A percentile compares a stretch with the other conserved stretches of the same genome.
phyloP scores from a whole-genome alignment of 306 rosid genomes.

The Gynostemma pentaphyllum region DNA sequence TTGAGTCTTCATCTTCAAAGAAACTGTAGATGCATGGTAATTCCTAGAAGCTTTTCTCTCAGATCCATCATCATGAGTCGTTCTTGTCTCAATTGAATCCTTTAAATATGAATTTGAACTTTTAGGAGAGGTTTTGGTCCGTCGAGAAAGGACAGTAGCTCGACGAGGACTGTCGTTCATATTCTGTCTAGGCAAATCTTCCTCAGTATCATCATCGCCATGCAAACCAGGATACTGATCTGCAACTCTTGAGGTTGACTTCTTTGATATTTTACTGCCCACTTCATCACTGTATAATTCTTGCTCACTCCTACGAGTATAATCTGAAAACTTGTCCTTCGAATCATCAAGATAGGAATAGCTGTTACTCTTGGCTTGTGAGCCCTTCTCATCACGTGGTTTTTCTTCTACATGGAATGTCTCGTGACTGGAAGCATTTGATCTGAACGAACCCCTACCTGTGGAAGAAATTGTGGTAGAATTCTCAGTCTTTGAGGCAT shows the following conservation, averaged over 20 bases:
- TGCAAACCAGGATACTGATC: conserved; percentile 37
- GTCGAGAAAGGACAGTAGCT: conserved; percentile 40
- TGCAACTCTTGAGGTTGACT: conserved; percentile 28
- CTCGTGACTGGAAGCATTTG: conserved; percentile 29
- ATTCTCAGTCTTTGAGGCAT: conserved; percentile 26
- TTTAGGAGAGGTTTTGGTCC: conserved; percentile 41
- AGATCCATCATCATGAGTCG: conserved; percentile 20
- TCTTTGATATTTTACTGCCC: conserved; percentile 22
- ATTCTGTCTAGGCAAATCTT: conserved; percentile 30
- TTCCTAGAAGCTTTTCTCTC: conserved; percentile 41
- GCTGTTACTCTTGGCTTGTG: conserved; percentile 12
- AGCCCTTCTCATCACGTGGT: conserved; percentile 16
- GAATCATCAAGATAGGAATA: conserved; percentile 16
- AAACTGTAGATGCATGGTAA: conserved; percentile 24
- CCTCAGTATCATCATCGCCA: conserved; percentile 36
- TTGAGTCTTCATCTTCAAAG: conserved; percentile 17
- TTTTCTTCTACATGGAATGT: conserved; percentile 19
- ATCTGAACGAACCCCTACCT: conserved; percentile 23
- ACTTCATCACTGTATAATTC: conserved; percentile 21
- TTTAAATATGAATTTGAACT: conserved; percentile 17
- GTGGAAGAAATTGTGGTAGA: conserved; percentile 18
- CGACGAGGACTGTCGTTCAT: conserved; percentile 24
- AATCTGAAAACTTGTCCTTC: conserved; percentile 16
- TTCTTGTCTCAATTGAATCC: conserved; percentile 5
- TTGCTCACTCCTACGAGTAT: conserved; percentile 16